These are phyloP conservation scores for Besnoitia besnoiti DNA, from an alignment of 169 alveolate genomes.

Conservation along the genomic window DNA sequence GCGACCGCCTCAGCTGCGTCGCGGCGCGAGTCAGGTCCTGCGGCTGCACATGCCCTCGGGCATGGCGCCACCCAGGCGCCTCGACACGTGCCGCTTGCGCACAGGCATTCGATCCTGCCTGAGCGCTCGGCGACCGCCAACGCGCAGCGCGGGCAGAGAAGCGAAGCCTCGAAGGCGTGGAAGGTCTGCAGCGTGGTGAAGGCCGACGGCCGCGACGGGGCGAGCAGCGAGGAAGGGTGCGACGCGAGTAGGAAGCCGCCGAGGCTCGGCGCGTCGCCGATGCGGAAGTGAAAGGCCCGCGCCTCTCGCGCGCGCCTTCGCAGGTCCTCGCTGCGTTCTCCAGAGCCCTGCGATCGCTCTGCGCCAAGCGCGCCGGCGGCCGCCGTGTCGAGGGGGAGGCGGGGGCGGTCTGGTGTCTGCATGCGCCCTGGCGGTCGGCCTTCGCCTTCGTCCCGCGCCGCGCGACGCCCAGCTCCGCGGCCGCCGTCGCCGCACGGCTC, in stretches of 20 bases:
- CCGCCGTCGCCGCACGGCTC: too few relatives aligned
- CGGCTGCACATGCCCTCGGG: too few relatives aligned
- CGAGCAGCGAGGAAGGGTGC: background rate
- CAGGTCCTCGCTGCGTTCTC: too few relatives aligned
- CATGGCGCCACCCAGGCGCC: background rate
- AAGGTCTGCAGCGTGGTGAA: background rate
- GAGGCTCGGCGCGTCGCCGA: background rate
- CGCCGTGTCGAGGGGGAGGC: too few relatives aligned
- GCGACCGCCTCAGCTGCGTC: too few relatives aligned
- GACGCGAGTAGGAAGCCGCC: background rate
- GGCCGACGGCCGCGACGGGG: background rate
- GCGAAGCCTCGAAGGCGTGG: background rate
- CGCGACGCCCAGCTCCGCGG: too few relatives aligned
- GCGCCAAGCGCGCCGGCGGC: too few relatives aligned
- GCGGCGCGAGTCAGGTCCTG: background rate
- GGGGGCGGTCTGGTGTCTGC: too few relatives aligned
- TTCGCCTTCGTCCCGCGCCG: too few relatives aligned
- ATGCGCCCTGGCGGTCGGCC: too few relatives aligned
- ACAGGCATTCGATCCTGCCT: background rate
- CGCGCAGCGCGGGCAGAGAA: background rate
- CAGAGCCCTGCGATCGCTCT: too few relatives aligned
- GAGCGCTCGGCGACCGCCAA: background rate
- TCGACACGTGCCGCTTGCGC: background rate
- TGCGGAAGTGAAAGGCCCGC: background rate
- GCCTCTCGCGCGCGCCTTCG: background rate